Base-by-base conservation (phyloP, 2,329 filamentous ascomycete genomes). In the Cladosporium sp. region DNA sequence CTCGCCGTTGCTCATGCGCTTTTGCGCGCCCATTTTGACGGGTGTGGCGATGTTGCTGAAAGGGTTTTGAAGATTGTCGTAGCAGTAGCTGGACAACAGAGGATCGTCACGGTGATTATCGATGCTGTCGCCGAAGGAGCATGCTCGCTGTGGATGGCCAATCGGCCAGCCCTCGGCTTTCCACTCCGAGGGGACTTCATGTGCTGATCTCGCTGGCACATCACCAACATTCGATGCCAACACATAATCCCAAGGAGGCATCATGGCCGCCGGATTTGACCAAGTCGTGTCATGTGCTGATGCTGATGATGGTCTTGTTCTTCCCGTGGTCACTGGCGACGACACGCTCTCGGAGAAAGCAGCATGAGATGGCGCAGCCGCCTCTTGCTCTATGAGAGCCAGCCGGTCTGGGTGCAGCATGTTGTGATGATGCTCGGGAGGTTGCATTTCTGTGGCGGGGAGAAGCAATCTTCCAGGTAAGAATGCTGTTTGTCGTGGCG, bases 1-100 rank as follows among this genome's bases (percentile, higher is more conserved):
- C 51, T 66, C 63, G 55, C 64, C 64, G 50, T 65, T 60, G 20
- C 59, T 62, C 53, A 58, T 60, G 24, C 62, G 59, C 56, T 64
- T 64, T 5, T 55, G 57, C 38, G 62, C 62, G 45, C 58, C 62
- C 64, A 67, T 67, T 12, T 34, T 37, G 45, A n/a, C 32, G 32
- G 32, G 13, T 17, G 11, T 4, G 9, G 22, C 4, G 22, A 27
- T 27, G 22, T 27, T 27, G 22, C 9, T 27, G 22, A 5, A 9
- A 27, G 22, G 4, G 9, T 27, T 5, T 27, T 27, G 5, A 9
- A 9, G 22, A 27, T 27, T 27, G 22, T 27, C 22, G 22, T 27
- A 27, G 9, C 9, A 27, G 22, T 27, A 27, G n/a, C n/a, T n/a
- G n/a, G n/a, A n/a, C n/a, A n/a, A n/a, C n/a, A n/a, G n/a, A n/a